Base-by-base conservation (phyloP, 2,329 filamentous ascomycete genomes). In the Bipolaris victoriae region DNA sequence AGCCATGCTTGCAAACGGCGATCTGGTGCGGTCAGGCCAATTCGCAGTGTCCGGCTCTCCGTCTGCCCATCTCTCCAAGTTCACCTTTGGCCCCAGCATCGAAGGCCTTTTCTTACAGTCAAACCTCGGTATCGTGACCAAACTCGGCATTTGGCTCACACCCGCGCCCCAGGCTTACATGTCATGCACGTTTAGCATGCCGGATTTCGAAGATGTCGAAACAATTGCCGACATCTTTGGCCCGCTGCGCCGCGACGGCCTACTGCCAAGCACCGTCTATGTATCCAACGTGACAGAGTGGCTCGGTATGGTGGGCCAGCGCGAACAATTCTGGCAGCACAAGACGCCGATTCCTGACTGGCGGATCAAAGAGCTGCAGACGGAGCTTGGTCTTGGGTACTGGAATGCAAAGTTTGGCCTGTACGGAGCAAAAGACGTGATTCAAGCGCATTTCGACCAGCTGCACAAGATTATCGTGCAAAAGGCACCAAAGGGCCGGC, bases 41-140 rank as follows among this genome's bases (percentile, higher is more conserved):
- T 79, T 77, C 52, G 77, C 73, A 41, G 74, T 82, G 54, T 72
- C 74, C 10, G 74, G 70, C 47, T 80, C 78, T 2, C 73, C 76
- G 1, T 79, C 77, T 1, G 73, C 78, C 2, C 73, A 75, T 49
- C 64, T 75, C 7, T 75, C 69, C 7, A 75, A 75, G 47, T 73
- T 74, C 40, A 70, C 68, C n/a, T 77, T 77, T 48, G 76, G 76
- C 0, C 76, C 76, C 0, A 75, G 71, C 22, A 69, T 77, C 29
- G 75, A 78, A 57, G 76, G 76, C 1, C 76, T 85, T 13, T 85
- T 85, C 61, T 77, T 79, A 0, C 82, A 85, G 64, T 79, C 77
- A 18, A 83, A 81, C 56, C 75, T 84, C 11, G 83, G 82, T 31
- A 81, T 85, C 35, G 79, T 84, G 6, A 81, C 80, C 3, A 76